These are phyloP conservation scores for Crithidia sp. DNA, from an alignment of 208 protist genomes.

Conservation along the genomic window DNA sequence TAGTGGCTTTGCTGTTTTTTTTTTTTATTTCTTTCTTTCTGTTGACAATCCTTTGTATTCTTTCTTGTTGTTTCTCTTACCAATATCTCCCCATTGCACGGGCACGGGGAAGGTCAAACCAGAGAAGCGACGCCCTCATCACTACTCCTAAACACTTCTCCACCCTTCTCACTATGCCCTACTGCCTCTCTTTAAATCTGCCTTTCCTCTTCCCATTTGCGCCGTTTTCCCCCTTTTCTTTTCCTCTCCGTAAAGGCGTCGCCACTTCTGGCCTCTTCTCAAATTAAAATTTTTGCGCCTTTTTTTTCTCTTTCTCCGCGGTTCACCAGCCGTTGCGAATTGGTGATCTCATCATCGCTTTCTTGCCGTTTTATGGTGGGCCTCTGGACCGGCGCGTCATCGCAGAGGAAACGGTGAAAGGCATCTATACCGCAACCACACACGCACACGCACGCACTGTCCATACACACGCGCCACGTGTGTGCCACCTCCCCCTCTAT, in stretches of 20 bases:
- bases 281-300: neutral
- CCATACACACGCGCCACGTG: neutral
- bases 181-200: neutral
- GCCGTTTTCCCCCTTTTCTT: neutral
- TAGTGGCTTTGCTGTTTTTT: neutral
- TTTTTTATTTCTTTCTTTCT: slow-evolving; percentile 1
- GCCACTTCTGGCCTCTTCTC: too few relatives aligned
- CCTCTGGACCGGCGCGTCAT: too few relatives aligned
- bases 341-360: too few relatives aligned
- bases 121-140: too few relatives aligned
- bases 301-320: neutral
- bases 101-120: too few relatives aligned
- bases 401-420: too few relatives aligned
- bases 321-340: neutral
- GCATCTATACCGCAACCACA: neutral
- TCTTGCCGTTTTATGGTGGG: too few relatives aligned
- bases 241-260: too few relatives aligned
- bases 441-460: neutral
- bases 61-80: neutral
- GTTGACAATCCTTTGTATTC: neutral
- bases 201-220: too few relatives aligned
- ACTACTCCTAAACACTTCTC: too few relatives aligned
- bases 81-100: too few relatives aligned
- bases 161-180: too few relatives aligned
- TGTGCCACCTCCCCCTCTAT: neutral